Conservation (phyloP, 306 rosid genomes). For the Malus fusca region DNA sequence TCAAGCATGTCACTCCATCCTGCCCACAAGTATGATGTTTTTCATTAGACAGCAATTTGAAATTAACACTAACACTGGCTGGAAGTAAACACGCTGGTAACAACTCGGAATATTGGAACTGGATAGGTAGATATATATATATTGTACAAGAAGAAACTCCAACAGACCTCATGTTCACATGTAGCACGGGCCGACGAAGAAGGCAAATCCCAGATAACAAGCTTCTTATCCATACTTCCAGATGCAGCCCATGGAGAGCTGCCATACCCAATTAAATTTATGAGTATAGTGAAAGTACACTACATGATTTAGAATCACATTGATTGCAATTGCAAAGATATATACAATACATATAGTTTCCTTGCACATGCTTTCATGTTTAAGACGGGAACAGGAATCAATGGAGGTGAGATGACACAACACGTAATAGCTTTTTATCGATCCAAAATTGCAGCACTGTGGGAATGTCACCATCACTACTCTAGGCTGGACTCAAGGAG, state of each 20-base stretch:
- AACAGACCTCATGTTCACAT: slow-evolving; percentile 78
- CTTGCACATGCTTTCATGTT: neutral
- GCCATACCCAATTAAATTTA: slow-evolving; percentile 18
- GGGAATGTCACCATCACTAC: too few relatives aligned
- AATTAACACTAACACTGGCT: neutral
- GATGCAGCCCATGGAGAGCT: slow-evolving; percentile 74
- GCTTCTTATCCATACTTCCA: slow-evolving; percentile 75
- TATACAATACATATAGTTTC: neutral
- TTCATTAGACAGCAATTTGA: slow-evolving; percentile 13
- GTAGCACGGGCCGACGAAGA: slow-evolving; percentile 52
- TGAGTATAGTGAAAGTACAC: neutral
- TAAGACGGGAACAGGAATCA: neutral
- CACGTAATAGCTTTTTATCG: too few relatives aligned
- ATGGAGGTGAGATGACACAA: neutral
- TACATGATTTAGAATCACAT: neutral
- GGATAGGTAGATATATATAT: neutral
- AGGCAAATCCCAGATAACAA: slow-evolving; percentile 75
- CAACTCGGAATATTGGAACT: neutral
- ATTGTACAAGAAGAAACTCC: slow-evolving; percentile 6
- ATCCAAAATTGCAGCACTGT: neutral
- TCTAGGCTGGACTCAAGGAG: too few relatives aligned
- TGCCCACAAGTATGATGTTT: slow-evolving; percentile 19
- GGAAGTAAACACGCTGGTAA: neutral
- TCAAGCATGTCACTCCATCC: slow-evolving; percentile 75
- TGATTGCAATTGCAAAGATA: neutral